Percentiles rank a stretch among this genome's conserved stretches.
Conservation (phyloP, 495 filamentous ascomycete genomes). For the Penicillium flavigenum region DNA sequence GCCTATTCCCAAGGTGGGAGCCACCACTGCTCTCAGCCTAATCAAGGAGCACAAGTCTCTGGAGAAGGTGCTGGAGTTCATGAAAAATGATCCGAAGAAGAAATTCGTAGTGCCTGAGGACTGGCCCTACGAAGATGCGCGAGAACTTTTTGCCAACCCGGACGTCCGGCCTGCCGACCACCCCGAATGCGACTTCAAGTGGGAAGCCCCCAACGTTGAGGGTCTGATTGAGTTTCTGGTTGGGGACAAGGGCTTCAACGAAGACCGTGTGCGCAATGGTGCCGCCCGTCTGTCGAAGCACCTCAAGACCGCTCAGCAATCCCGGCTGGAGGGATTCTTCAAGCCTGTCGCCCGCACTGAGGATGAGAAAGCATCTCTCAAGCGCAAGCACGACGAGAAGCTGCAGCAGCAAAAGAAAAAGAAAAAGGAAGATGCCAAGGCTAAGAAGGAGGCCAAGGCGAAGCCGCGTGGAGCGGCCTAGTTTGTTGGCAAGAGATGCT, state of each 20-base stretch:
- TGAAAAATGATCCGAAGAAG: slow-evolving; percentile 70
- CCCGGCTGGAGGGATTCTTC: slow-evolving; percentile 95
- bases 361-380: slow-evolving; percentile 74
- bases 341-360: slow-evolving; percentile 87
- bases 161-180: slow-evolving; percentile 85
- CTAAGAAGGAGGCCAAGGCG: slow-evolving; percentile 83
- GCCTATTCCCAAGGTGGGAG: slow-evolving; percentile 89
- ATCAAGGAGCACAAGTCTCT: slow-evolving; percentile 87
- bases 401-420: slow-evolving; percentile 88
- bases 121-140: slow-evolving; percentile 91
- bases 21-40: slow-evolving; percentile 83
- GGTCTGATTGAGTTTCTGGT: slow-evolving; percentile 87
- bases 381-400: slow-evolving; percentile 92
- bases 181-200: slow-evolving; percentile 92
- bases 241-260: slow-evolving; percentile 91
- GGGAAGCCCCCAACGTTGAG: slow-evolving; percentile 89
- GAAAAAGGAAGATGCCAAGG: slow-evolving; percentile 80
- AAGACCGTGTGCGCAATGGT: slow-evolving; percentile 81
- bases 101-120: slow-evolving; percentile 84
- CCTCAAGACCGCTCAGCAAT: slow-evolving; percentile 83
- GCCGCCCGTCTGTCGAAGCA: slow-evolving; percentile 80
- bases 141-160: slow-evolving; percentile 84
- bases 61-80: slow-evolving; percentile 78
- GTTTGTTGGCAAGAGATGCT: slow-evolving; percentile 3
- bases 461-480: slow-evolving; percentile 74